Conservation (phyloP, 2,329 filamentous ascomycete species). For the Hysterium pulicare region DNA sequence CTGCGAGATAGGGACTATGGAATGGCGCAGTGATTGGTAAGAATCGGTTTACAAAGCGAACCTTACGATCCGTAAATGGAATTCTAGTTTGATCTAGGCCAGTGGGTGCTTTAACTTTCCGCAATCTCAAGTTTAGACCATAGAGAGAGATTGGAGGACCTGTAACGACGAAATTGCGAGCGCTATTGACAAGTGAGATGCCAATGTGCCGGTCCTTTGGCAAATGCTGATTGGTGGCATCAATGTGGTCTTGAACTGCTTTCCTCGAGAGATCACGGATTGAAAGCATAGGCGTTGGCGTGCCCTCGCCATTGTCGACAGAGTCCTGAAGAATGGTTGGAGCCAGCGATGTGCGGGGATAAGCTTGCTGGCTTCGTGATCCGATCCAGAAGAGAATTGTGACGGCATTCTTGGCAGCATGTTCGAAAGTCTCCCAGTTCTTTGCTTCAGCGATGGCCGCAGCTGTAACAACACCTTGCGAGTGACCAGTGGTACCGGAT, state of each 20-base stretch:
- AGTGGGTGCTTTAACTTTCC: slow-evolving; percentile 97
- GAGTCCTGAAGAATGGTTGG: slow-evolving; percentile 91
- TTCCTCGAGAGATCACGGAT: slow-evolving; percentile 86
- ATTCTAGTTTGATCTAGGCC: slow-evolving; percentile 93
- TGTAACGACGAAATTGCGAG: slow-evolving; percentile 93
- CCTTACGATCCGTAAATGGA: slow-evolving; percentile 91
- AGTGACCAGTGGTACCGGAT: slow-evolving; percentile 89
- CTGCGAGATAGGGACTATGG: slow-evolving; percentile 88
- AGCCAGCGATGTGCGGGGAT: slow-evolving; percentile 89
- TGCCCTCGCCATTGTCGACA: slow-evolving; percentile 89
- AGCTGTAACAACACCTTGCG: slow-evolving; percentile 91
- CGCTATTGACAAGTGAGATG: slow-evolving; percentile 95
- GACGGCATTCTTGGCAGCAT: slow-evolving; percentile 73
- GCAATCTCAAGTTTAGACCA: slow-evolving; percentile 88
- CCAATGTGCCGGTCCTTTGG: slow-evolving; percentile 88
- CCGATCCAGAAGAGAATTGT: slow-evolving; percentile 99
- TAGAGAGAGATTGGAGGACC: slow-evolving; percentile 94
- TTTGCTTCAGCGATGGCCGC: slow-evolving; percentile 86
- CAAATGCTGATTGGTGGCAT: slow-evolving; percentile 94
- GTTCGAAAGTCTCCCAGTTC: slow-evolving; percentile 88
- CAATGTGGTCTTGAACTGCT: slow-evolving; percentile 93
- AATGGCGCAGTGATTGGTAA: slow-evolving; percentile 96
- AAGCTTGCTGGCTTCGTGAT: slow-evolving; percentile 92
- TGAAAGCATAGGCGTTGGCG: slow-evolving; percentile 94
- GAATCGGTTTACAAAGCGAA: slow-evolving; percentile 95